phyloP scores from a whole-genome alignment of 768 basidiomycete genomes.

The Kwoniella newhampshirensis region DNA sequence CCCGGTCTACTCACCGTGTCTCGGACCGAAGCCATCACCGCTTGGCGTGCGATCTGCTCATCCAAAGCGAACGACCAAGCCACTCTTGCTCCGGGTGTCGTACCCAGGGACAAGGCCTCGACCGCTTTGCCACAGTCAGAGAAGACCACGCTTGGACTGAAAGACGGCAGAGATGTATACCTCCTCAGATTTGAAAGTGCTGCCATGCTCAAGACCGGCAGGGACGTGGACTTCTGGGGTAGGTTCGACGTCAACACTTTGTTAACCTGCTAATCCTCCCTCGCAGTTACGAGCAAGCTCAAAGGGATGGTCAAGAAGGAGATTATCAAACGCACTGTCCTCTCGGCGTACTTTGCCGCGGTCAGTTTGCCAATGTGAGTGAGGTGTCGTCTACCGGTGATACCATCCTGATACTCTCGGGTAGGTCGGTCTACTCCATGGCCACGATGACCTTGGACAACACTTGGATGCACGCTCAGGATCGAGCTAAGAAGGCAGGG shows the following conservation, averaged over 20 bases:
- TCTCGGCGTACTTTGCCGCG: slow-evolving; percentile 56
- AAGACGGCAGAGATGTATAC: slow-evolving; percentile 55
- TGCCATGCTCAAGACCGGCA: slow-evolving; percentile 44
- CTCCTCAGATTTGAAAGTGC: slow-evolving; percentile 53
- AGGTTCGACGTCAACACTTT: slow-evolving; percentile 3
- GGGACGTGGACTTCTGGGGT: slow-evolving; percentile 45
- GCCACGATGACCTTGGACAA: slow-evolving; percentile 52
- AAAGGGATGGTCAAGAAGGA: slow-evolving; percentile 51
- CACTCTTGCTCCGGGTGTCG: slow-evolving; percentile 3
- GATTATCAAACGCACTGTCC: slow-evolving; percentile 57
- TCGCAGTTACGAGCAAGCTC: slow-evolving; percentile 49
- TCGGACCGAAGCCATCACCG: slow-evolving; percentile 52
- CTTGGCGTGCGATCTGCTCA: slow-evolving; percentile 49
- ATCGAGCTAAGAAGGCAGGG: slow-evolving; percentile 57
- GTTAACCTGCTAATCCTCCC: neutral
- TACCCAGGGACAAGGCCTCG: neutral
- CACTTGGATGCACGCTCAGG: slow-evolving; percentile 53
- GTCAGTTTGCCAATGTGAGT: slow-evolving; percentile 49
- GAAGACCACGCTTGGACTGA: slow-evolving; percentile 14
- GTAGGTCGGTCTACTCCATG: slow-evolving; percentile 50
- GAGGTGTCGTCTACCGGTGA: neutral
- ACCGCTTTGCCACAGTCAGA: neutral
- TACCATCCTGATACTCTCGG: neutral
- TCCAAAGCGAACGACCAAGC: slow-evolving; percentile 8
- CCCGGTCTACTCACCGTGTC: slow-evolving; percentile 56